phyloP scores from a whole-genome alignment of 2,329 filamentous ascomycete genomes.

The Leptographium procerum region DNA sequence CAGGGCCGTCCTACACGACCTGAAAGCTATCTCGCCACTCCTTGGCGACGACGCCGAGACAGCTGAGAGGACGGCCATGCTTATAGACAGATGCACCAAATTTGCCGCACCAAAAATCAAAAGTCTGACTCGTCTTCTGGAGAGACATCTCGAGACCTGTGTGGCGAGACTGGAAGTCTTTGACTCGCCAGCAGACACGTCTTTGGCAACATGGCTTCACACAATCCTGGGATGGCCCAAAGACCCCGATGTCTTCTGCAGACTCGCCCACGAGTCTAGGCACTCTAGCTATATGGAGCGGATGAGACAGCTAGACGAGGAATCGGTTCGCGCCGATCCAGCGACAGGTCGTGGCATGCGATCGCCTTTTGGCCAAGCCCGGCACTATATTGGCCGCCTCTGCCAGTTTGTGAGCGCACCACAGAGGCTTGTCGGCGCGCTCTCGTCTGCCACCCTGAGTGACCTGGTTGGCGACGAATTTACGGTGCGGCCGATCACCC shows the following conservation, averaged over 20 bases:
- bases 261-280: slow-evolving; percentile 4
- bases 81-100: background rate
- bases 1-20: slow-evolving; percentile 11
- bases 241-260: background rate
- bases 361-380: slow-evolving; percentile 9
- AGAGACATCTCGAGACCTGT: background rate
- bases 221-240: background rate
- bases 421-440: slow-evolving; percentile 24
- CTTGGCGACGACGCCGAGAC: background rate
- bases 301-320: background rate
- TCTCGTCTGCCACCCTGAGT: slow-evolving; percentile 15
- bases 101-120: background rate
- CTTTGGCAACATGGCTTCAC: slow-evolving; percentile 6
- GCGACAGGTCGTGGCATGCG: no score
- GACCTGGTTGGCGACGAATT: slow-evolving; percentile 19
- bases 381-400: slow-evolving; percentile 33
- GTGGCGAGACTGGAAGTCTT: slow-evolving; percentile 10
- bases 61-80: background rate
- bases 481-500: slow-evolving; percentile 6
- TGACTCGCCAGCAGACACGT: background rate
- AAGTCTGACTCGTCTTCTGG: background rate
- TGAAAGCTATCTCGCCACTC: background rate
- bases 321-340: background rate
- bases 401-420: slow-evolving; percentile 29
- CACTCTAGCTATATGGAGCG: slow-evolving; percentile 10